phyloP scores from a whole-genome alignment of 148 eudicot species.

The Persicaria tinctoria region DNA sequence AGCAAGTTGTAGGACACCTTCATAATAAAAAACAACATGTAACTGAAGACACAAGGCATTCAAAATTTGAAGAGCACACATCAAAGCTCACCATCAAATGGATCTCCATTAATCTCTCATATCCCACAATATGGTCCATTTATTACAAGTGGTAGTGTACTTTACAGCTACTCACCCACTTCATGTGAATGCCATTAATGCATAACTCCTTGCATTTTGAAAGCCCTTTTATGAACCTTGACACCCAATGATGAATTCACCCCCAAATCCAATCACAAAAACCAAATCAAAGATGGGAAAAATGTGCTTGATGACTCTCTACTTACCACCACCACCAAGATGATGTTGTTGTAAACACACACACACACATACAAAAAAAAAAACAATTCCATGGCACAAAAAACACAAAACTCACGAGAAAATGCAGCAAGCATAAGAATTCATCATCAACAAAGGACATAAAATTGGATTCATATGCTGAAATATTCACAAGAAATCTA shows the following conservation, averaged over 20 bases:
- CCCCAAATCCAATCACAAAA: not conserved
- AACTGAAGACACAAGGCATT: not conserved
- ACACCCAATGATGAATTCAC: constrained; percentile 5
- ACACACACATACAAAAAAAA: not conserved
- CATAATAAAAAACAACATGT: not conserved
- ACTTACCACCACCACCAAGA: constrained; percentile 1
- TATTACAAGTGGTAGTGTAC: constrained; percentile 12
- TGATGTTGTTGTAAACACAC: not conserved
- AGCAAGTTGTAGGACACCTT: not conserved
- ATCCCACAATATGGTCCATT: constrained; percentile 10
- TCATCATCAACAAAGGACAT: not conserved
- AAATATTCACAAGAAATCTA: constrained; percentile 1
- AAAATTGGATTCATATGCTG: not conserved
- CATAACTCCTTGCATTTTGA: constrained; percentile 7
- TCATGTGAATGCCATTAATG: constrained; percentile 9
- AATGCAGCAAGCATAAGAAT: constrained; percentile 5
- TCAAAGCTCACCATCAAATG: not conserved
- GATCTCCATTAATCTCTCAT: not conserved
- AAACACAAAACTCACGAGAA: constrained; percentile 13
- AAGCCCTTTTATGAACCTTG: constrained; percentile 4
- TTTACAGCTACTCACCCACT: constrained; percentile 1
- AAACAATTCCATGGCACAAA: constrained; percentile 13
- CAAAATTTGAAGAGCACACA: not conserved
- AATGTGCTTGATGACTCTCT: constrained; percentile 2
- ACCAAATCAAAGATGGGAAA: constrained; percentile 5